phyloP scores from a whole-genome alignment of 2,329 filamentous ascomycete genomes.

The Phaeosphaeriaceae sp. region DNA sequence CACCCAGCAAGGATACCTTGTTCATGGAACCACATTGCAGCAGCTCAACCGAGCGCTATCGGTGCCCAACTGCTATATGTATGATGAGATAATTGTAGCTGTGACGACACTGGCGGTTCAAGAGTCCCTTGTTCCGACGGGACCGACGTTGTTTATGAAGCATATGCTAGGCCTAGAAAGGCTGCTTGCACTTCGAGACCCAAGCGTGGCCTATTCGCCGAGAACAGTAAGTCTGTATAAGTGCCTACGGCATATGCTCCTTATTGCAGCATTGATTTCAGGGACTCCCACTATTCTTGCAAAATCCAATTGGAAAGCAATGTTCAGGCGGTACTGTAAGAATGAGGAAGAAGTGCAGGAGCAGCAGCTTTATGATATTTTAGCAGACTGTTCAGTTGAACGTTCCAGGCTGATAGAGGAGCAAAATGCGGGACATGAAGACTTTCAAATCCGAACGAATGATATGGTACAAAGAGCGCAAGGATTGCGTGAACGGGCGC shows the following conservation, averaged over 20 bases:
- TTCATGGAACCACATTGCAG: constrained; percentile 31
- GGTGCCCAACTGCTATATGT: constrained; percentile 21
- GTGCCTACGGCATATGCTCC: constrained; percentile 28
- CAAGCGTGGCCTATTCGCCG: constrained; percentile 10
- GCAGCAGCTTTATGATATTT: constrained; percentile 34
- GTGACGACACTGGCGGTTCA: constrained; percentile 34
- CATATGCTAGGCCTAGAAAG: constrained; percentile 38
- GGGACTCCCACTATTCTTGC: constrained; percentile 34
- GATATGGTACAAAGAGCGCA: background rate
- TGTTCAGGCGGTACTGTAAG: constrained; percentile 19
- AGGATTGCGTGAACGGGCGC: background rate
- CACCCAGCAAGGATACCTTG: constrained; percentile 22
- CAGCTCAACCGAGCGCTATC: constrained; percentile 33
- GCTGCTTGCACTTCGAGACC: constrained; percentile 32
- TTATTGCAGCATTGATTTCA: constrained; percentile 27
- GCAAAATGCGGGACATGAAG: background rate
- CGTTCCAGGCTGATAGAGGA: constrained; percentile 13
- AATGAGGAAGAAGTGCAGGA: constrained; percentile 20
- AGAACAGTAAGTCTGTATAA: constrained; percentile 28
- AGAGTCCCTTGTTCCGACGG: constrained; percentile 34
- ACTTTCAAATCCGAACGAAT: background rate
- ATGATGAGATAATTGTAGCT: constrained; percentile 35
- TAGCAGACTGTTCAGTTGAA: constrained; percentile 37
- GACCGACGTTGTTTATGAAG: constrained; percentile 29
- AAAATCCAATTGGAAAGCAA: constrained; percentile 30